Conservation (phyloP, 148 eudicot genomes). For the Fagopyrum esculentum region DNA sequence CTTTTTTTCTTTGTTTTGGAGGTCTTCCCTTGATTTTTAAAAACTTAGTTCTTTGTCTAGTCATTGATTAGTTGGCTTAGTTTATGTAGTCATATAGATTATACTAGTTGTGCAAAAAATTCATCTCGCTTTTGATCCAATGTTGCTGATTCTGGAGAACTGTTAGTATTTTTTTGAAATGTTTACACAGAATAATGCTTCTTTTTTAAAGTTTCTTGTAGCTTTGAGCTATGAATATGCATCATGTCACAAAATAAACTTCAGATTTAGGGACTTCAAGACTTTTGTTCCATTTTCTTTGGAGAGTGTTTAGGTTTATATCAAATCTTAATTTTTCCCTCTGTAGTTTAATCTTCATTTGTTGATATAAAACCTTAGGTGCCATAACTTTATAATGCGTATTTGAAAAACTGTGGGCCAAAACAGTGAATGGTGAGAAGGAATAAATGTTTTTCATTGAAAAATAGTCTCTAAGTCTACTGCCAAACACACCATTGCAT, state of each 20-base stretch:
- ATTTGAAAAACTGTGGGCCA: too few relatives aligned
- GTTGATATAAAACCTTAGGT: background rate
- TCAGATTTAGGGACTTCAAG: background rate
- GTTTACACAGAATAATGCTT: background rate
- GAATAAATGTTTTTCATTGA: too few relatives aligned
- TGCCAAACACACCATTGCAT: too few relatives aligned
- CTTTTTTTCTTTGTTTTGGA: too few relatives aligned
- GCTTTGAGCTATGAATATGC: background rate
- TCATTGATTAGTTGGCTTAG: background rate
- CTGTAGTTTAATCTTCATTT: background rate
- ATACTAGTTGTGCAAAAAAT: too few relatives aligned
- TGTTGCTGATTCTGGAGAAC: background rate
- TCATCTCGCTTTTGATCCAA: background rate
- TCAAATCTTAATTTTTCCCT: background rate
- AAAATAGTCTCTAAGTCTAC: too few relatives aligned
- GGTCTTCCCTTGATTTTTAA: too few relatives aligned
- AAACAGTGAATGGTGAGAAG: too few relatives aligned
- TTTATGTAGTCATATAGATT: too few relatives aligned
- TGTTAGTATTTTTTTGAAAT: background rate
- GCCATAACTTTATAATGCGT: background rate
- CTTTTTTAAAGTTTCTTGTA: background rate
- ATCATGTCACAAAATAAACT: background rate
- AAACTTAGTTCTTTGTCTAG: background rate
- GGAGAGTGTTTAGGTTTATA: background rate
- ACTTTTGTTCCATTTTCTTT: background rate